Percentiles rank a stretch among this genome's conserved stretches.
Evolutionary conservation across 2,329 filamentous ascomycete species (phyloP).

Genomic region (Fusarium domesticum): DNA sequence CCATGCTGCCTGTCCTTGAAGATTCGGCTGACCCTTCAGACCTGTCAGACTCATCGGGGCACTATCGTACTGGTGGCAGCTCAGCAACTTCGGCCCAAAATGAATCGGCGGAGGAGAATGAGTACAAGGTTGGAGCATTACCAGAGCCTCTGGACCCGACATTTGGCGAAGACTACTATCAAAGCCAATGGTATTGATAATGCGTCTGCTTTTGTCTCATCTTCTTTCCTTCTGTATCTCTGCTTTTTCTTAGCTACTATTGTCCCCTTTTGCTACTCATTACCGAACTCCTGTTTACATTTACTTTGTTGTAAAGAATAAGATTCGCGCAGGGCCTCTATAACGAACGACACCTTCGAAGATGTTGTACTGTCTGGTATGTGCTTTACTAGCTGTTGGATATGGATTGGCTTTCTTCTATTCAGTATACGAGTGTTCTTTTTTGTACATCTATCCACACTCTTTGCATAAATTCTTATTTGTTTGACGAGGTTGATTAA

Average conservation of each 20-base stretch:
- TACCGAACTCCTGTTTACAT: background rate
- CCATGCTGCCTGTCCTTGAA: background rate
- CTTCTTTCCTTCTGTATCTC: background rate
- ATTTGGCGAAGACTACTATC: background rate
- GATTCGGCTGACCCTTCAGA: background rate
- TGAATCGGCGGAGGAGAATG: slow-evolving; percentile 9
- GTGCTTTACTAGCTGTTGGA: too few species aligned
- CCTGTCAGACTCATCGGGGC: slow-evolving; percentile 12
- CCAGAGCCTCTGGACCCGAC: background rate
- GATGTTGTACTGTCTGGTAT: too few species aligned
- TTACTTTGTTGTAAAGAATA: background rate
- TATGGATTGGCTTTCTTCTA: too few species aligned
- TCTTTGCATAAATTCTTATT: too few species aligned
- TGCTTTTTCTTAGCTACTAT: background rate
- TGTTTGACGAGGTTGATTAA: too few species aligned
- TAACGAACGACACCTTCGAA: too few species aligned
- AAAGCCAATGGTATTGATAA: background rate
- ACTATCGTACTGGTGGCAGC: slow-evolving; percentile 11
- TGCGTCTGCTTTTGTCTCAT: background rate
- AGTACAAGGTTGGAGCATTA: background rate
- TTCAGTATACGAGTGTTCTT: too few species aligned
- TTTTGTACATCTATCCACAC: too few species aligned
- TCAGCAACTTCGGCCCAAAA: slow-evolving; percentile 16
- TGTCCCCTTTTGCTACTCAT: background rate
- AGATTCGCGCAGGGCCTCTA: too few species aligned